These are phyloP conservation scores for Tripidium arundinaceum DNA, from an alignment of 202 grass and related monocot species.

Conservation along the genomic window DNA sequence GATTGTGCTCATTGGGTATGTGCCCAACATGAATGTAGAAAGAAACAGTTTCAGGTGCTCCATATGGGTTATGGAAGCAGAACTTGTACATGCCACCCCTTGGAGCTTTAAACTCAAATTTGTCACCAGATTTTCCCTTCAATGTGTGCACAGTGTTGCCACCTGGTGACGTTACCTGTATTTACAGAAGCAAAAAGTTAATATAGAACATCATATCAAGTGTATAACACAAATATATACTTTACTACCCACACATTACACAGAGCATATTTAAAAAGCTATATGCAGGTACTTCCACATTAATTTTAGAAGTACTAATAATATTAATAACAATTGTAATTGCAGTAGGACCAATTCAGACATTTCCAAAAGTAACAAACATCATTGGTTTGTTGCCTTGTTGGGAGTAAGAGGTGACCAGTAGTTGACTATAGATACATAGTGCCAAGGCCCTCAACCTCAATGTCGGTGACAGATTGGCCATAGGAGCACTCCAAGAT, in stretches of 20 bases:
- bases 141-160: constrained; percentile 73
- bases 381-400: constrained; percentile 13
- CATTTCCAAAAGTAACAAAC: neutral
- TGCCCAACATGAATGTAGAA: constrained; percentile 98
- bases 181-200: neutral
- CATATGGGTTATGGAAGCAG: constrained; percentile 94
- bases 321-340: neutral
- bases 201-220: neutral
- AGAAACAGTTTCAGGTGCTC: constrained; percentile 92
- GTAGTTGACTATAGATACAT: neutral
- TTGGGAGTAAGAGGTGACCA: neutral
- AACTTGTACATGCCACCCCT: constrained; percentile 99
- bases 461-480: neutral
- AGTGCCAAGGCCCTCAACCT: neutral
- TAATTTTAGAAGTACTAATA: neutral
- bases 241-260: constrained; percentile 4
- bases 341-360: neutral
- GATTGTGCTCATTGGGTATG: constrained; percentile 94
- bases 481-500: neutral
- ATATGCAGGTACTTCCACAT: neutral
- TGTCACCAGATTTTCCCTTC: constrained; percentile 93
- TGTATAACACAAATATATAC: constrained; percentile 1
- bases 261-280: neutral
- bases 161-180: constrained; percentile 76
- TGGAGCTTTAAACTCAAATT: constrained; percentile 97